Evolutionary conservation across 176 grass and related monocot species (phyloP), one percentile per base, ranked within the genome.

Genomic region (Alopecurus myosuroides): DNA sequence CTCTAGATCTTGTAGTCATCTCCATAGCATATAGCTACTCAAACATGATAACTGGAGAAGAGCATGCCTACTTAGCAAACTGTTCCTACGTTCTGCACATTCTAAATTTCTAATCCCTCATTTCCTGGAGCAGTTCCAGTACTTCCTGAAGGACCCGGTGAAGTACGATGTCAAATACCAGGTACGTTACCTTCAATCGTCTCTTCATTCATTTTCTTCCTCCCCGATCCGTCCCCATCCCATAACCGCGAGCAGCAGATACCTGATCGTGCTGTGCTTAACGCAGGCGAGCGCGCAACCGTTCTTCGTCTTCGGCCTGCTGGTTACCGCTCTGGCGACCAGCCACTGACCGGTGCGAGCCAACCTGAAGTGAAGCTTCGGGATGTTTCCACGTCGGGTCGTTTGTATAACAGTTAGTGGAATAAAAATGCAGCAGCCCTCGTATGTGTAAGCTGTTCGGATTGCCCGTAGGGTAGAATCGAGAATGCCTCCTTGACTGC

Each of bases 81-180:
- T 71, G 11, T 26, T 39, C 18, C 8, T 57, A 5, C 3, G 2
- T 48, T 46, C 1, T 50, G 9, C 7, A 18, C 26, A 29, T 65
- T 81, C 56, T 91, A 56, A 91, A 34, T 31, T 65, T 81, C 56
- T 91, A 56, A 91, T 41, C 39, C 35, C 76, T 30, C 7, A 12
- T 78, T 80, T 81, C 30, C 22, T 31, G 20, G 80, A 80, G 61
- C 85, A 94, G 92, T 92, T 94, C 79, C 85, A 94, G 58, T 94
- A 94, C 56, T 90, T 94, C 78, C 65, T 94, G 44, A 94, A 94
- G 79, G 92, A 94, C 46, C 92, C 92, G 19, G 67, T 90, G 26
- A 94, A 94, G 68, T 92, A 94, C 85, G 92, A 94, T 58, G 92
- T 94, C 18, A 92, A 94, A 64, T 94, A 94, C 35, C 92, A 94